Conservation (phyloP, 2,329 filamentous ascomycete genomes). For the Dendryphion nanum region DNA sequence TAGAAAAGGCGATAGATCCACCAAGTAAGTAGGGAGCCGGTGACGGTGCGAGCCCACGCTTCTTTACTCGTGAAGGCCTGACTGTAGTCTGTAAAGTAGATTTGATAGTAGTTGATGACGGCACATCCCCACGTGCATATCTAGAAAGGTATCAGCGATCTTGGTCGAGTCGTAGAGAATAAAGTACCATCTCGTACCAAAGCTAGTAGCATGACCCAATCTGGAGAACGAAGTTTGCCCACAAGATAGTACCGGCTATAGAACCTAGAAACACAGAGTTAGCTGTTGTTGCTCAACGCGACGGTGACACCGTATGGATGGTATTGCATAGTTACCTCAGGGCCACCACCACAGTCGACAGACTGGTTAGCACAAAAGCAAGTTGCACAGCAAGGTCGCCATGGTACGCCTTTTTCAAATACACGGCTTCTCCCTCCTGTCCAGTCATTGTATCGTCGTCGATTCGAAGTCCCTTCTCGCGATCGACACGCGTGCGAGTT, state of each 20-base stretch:
- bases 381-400: slow-evolving; percentile 19
- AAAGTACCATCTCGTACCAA: slow-evolving; percentile 18
- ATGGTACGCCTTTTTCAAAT: slow-evolving; percentile 6
- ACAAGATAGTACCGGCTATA: slow-evolving; percentile 28
- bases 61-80: slow-evolving; percentile 11
- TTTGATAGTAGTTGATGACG: slow-evolving; percentile 26
- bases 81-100: slow-evolving; percentile 23
- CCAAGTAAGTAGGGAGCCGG: slow-evolving; percentile 14
- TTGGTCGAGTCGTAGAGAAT: background rate
- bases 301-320: too few species aligned
- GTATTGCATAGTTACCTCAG: slow-evolving; percentile 20
- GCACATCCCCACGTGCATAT: slow-evolving; percentile 27
- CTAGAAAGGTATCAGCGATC: slow-evolving; percentile 10
- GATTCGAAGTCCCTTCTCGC: slow-evolving; percentile 1
- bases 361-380: slow-evolving; percentile 24
- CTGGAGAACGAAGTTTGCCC: slow-evolving; percentile 23
- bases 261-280: slow-evolving; percentile 19
- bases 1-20: slow-evolving; percentile 32
- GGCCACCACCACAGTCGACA: slow-evolving; percentile 29
- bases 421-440: background rate
- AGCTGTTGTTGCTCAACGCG: background rate
- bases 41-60: slow-evolving; percentile 9
- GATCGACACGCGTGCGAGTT: slow-evolving; percentile 3
- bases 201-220: slow-evolving; percentile 30
- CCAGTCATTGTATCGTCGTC: background rate